These are phyloP conservation scores for Entophlyctis luteolus DNA, from an alignment of 192 early-diverging fungal genomes.

Conservation along the genomic window DNA sequence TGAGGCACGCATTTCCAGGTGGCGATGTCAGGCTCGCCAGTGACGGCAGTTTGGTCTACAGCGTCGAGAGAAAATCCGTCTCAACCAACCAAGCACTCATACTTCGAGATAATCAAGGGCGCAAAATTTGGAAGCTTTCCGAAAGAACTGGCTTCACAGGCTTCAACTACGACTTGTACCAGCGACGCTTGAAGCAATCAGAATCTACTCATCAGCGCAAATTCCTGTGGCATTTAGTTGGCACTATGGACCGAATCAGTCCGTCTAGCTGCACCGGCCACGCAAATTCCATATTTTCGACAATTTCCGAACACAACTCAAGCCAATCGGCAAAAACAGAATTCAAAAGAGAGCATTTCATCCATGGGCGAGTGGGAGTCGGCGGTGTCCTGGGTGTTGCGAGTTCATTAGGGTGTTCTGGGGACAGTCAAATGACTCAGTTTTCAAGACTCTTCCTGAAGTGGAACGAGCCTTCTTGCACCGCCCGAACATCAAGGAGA, in stretches of 20 bases:
- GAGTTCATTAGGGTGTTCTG: conserved; percentile 1
- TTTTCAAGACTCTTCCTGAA: conserved; percentile 1
- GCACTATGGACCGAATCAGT: neutral
- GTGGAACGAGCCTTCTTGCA: neutral
- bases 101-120: neutral
- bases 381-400: conserved; percentile 1
- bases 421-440: conserved; percentile 5
- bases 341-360: neutral
- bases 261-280: neutral
- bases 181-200: neutral
- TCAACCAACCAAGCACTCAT: conserved; percentile 1
- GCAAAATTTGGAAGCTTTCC: conserved; percentile 4
- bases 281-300: conserved; percentile 1
- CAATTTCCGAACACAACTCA: neutral
- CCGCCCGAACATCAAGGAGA: no score
- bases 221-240: conserved; percentile 1
- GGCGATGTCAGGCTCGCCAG: conserved; percentile 1
- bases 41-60: conserved; percentile 5
- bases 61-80: conserved; percentile 2
- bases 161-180: conserved; percentile 13
- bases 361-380: conserved; percentile 4
- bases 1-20: neutral
- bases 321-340: neutral
- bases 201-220: neutral
- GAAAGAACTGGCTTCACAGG: conserved; percentile 14